Conservation (phyloP, 169 alveolate genomes). For the Perkinsus olseni region DNA sequence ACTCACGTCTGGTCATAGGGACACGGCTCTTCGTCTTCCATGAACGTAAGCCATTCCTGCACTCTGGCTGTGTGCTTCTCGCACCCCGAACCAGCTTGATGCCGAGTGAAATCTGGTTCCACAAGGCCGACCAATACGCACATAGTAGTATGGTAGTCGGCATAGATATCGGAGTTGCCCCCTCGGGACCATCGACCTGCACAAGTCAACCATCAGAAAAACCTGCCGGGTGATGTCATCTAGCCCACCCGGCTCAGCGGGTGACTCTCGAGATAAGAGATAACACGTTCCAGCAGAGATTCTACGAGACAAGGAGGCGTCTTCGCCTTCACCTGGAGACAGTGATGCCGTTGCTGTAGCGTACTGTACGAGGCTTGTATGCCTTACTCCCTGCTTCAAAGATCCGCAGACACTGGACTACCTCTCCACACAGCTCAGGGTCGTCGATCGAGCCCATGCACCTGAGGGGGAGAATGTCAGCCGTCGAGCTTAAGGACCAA, state of each 20-base stretch:
- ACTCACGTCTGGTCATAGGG: background rate
- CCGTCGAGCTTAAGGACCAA: background rate
- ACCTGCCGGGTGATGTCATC: no score
- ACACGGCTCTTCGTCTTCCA: background rate
- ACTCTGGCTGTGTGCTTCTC: background rate
- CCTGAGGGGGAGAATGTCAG: background rate
- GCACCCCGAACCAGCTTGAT: background rate
- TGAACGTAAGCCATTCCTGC: background rate
- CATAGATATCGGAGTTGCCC: background rate
- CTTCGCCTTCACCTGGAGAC: background rate
- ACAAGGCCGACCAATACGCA: background rate
- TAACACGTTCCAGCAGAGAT: background rate
- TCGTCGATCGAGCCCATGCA: background rate
- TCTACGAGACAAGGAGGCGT: background rate
- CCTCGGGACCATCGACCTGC: constrained; percentile 1
- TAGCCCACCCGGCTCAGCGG: background rate
- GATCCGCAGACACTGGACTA: background rate
- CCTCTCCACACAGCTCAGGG: background rate
- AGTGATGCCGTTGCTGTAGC: background rate
- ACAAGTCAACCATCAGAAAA: background rate
- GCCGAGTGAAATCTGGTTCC: background rate
- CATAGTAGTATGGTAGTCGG: background rate
- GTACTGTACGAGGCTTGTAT: background rate
- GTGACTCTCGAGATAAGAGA: background rate
- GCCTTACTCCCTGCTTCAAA: background rate